Base-by-base conservation (phyloP, 768 basidiomycete species). In the Pleurotus tuber-regium region DNA sequence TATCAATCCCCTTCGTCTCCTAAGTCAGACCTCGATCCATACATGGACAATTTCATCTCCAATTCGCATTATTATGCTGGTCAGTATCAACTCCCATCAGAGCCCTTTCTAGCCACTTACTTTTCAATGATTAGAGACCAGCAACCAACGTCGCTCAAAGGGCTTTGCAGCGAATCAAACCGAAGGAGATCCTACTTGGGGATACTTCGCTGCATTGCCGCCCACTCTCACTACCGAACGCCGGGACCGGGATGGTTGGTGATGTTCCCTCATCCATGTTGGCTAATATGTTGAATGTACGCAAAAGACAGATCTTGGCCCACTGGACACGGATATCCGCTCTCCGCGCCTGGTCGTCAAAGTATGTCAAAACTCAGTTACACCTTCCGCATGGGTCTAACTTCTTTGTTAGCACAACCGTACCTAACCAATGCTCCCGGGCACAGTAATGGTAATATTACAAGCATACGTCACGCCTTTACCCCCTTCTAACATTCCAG, bases 21-120 rank as follows among this genome's bases (percentile, higher is more conserved):
- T 19, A 40, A 19, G 11, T 6, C 18, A 12, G 26, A 19, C 18
- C 41, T 42, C 21, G 41, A 42, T 12, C 12, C 16, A 16, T 12
- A 23, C 46, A 48, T 48, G 46, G 46, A 48, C 18, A 31, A 18
- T 31, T 48, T 48, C 31, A 23, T 24, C 46, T 10, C 19, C 28
- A n/a, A 28, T 25, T 14, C 8, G 11, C 7, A 14, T 14, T 33
- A 48, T 31, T 48, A 48, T 23, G 29, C 7, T 11, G 46, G 46
- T 48, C 8, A 9, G 31, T 9, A 19, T 38, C 36, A n/a, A n/a
- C 36, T 38, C 5, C n/a, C 9, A 10, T 8, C 18, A 19, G 23
- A 8, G 9, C 11, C 18, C 41, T 4, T 24, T 11, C 9, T 23
- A 12, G 9, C 11, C 23, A 11, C 41, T 42, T 11, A 21, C 18